Evolutionary conservation across 768 basidiomycete species (phyloP), one percentile per base, ranked within the genome.

Genomic region (Rhodotorula diobovata): DNA sequence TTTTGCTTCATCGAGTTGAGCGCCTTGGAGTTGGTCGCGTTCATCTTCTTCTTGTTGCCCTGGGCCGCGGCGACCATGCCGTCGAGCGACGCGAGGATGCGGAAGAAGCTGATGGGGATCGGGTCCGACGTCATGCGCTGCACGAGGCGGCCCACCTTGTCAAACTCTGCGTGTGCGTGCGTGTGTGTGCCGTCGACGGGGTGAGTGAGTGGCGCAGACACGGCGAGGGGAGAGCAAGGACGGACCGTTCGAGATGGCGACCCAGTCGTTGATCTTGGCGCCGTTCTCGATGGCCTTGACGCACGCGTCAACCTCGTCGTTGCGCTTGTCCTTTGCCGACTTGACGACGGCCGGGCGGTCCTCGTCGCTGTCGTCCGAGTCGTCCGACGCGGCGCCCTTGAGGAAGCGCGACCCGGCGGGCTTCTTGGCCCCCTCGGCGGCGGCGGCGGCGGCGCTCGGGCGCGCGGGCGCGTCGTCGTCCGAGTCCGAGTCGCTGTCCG

Each of bases 1-100:
- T 94, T 96, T 82, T 98, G 95, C 82, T 94, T 97, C 88, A 97
- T 90, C n/a, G 90, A 90, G 63, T 92, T 97, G 74, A 98, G 85
- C 4, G 93, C 92, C 78, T 91, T 93, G 51, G 93, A 90, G 77
- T 94, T 94, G 72, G 86, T 89, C 4, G 92, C 78, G 66, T 93
- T 95, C 89, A 94, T 91, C 83, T 96, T 97, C 82, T 97, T 96
- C 82, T 90, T 90, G 18, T 91, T 88, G 70, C 89, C 88, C 81
- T 94, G 81, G 12, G 91, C 87, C 35, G 81, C 82, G 75, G 87
- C 89, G 76, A 96, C 82, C 18, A 90, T 87, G 34, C 83, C 80
- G 75, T 98, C 96, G 48, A 98, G 86, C 75, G 83, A 86, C 66
- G 83, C 81, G 58, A 91, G 85, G 43, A 87, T 89, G 79, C 86